These are phyloP conservation scores for Themeda triandra DNA, from an alignment of 176 grass and related monocot genomes.

Conservation along the genomic window DNA sequence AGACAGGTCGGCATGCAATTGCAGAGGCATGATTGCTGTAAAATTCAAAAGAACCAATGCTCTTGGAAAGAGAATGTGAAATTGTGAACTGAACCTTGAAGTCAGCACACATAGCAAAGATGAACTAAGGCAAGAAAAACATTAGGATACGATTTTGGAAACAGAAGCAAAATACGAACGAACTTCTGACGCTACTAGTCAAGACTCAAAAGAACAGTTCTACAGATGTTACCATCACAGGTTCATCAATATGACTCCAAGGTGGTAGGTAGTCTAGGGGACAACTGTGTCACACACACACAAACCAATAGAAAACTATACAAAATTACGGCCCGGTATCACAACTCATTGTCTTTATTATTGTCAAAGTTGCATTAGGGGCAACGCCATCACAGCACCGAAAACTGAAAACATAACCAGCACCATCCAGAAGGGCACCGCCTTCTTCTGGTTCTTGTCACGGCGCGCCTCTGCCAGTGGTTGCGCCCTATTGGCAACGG, in stretches of 20 bases:
- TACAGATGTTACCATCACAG: slow-evolving; percentile 41
- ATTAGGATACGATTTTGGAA: not conserved
- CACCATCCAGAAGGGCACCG: slow-evolving; percentile 83
- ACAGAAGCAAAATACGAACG: not conserved
- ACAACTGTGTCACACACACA: slow-evolving; percentile 28
- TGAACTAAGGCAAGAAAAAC: not conserved
- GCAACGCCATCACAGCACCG: slow-evolving; percentile 87
- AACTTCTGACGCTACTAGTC: not conserved
- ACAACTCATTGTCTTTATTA: slow-evolving; percentile 16
- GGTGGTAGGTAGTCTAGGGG: slow-evolving; percentile 21
- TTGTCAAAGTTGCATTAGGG: slow-evolving; percentile 91
- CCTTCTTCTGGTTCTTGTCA: slow-evolving; percentile 59
- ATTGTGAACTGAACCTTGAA: not conserved
- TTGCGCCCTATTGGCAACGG: slow-evolving; percentile 10
- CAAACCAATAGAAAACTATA: slow-evolving; percentile 65
- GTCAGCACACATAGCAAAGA: not conserved
- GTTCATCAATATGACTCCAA: slow-evolving; percentile 18
- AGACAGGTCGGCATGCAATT: too few species aligned
- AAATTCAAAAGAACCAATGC: not conserved
- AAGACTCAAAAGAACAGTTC: slow-evolving; percentile 32
- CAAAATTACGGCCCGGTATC: slow-evolving; percentile 54
- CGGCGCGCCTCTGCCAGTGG: not conserved
- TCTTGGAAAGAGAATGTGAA: not conserved
- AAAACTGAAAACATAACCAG: slow-evolving; percentile 82
- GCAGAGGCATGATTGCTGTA: not conserved